Base-by-base conservation (phyloP, 2,329 filamentous ascomycete species). In the Cladorrhinum sp. region DNA sequence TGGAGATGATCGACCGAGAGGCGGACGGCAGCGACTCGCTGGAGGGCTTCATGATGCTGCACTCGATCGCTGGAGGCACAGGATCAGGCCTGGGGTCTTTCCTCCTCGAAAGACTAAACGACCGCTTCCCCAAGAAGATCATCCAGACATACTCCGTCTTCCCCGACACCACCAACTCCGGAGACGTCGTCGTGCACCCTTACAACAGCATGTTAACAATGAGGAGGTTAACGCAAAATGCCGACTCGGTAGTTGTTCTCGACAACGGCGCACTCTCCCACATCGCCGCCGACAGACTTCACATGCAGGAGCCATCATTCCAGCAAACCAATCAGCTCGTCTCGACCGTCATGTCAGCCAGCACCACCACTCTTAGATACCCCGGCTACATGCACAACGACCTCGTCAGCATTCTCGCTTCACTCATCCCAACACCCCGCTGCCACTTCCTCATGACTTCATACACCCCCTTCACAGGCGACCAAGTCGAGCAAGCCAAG, bases 381-480 rank as follows among this genome's bases (percentile, higher is more conserved):
- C 95, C 95, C 1, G 95, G 95, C 41, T 99, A 99, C 78, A 99
- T 99, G 95, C 95, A 99, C 81, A 99, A 99, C 75, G 95, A 99
- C 73, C 88, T 99, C 16, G 93, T 96, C 71, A 95, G 93, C 75
- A 98, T 99, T 69, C 84, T 99, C 60, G 95, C 96, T 23, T 96
- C 92, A 20, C 83, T 99, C 48, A 98, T 99, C 64, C 95, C 95
- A 1, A 99, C 93, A 0, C 96, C 95, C 9, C 88, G 95, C 68
- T 96, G 93, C 73, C 96, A 99, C 78, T 99, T 99, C 84, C 82
- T 99, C 61, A 96, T 97, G 87, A 99, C 95, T 4, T 92, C 93
- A 49, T 99, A 99, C 79, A 99, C 95, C 0, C 95, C 95, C 5
- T 99, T 99, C 72, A 98, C 95, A 0, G 91, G 92, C 62, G 92